Evolutionary conservation across 768 basidiomycete species (phyloP), one percentile per base, ranked within the genome.

Genomic region (Roridomyces roridus): DNA sequence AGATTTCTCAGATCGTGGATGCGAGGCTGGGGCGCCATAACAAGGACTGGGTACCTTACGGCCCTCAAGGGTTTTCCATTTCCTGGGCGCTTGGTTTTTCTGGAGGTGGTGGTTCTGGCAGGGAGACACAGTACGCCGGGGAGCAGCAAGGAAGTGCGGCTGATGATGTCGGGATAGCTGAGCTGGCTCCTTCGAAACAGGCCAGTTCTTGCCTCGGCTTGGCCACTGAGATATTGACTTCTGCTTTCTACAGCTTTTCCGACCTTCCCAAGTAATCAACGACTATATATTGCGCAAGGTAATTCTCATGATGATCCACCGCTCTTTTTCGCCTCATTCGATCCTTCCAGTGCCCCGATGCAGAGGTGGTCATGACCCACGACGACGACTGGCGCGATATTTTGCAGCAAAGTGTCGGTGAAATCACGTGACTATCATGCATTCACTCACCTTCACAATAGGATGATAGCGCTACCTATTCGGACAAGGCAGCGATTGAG

Each of bases 341-440:
- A 34, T 3, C 10, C 15, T 14, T 29, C n/a, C 21, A 55, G 53
- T 15, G 8, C 34, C 46, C 53, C 8, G 46, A 55, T 8, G 46
- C 53, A 18, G 29, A 25, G 18, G 46, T 47, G 10, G 46, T 42
- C 1, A 42, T 59, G 11, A 59, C 37, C 4, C 57, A 59, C 17
- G 57, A 59, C 41, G 57, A 59, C 17, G 51, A 59, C 20, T 59
- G 57, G 57, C 21, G 28, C 12, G 46, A 46, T 48, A 42, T 59
- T 39, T 34, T 50, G 14, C 37, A n/a, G n/a, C n/a, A n/a, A n/a
- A n/a, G n/a, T n/a, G n/a, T n/a, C n/a, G n/a, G n/a, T n/a, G n/a
- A n/a, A n/a, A n/a, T n/a, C n/a, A n/a, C n/a, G n/a, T n/a, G n/a
- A n/a, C n/a, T n/a, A n/a, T n/a, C n/a, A n/a, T n/a, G n/a, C n/a